phyloP scores from a whole-genome alignment of 2,329 filamentous ascomycete genomes.

The Drechmeria coniospora region DNA sequence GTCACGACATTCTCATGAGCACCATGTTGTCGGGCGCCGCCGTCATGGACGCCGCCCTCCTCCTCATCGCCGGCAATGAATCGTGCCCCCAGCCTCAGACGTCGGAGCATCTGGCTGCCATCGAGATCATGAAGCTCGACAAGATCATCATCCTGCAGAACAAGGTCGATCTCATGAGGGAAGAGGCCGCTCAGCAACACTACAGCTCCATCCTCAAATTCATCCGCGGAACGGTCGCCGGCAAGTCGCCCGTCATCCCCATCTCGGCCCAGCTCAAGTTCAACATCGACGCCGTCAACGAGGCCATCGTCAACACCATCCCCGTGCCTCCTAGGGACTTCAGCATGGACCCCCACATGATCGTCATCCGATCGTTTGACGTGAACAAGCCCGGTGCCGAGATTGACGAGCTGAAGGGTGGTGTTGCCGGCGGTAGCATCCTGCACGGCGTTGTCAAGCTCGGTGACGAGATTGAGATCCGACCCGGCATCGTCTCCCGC shows the following conservation, averaged over 20 bases:
- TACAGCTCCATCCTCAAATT: conserved; percentile 98
- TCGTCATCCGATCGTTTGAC: conserved; percentile 97
- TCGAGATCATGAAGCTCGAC: conserved; percentile 99
- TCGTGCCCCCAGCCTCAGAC: conserved; percentile 96
- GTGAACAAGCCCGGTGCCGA: conserved; percentile 99
- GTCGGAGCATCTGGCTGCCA: conserved; percentile 94
- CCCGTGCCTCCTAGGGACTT: conserved; percentile 87
- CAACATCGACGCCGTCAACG: conserved; percentile 97
- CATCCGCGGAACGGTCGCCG: conserved; percentile 91
- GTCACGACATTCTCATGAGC: conserved; percentile 99
- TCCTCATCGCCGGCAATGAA: conserved; percentile 97
- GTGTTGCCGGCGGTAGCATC: conserved; percentile 94
- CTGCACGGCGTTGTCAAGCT: conserved; percentile 93
- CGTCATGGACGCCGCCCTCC: conserved; percentile 96
- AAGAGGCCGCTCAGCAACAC: conserved; percentile 85
- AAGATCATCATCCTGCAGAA: conserved; percentile 99
- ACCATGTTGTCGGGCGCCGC: conserved; percentile 99
- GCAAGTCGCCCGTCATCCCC: conserved; percentile 87
- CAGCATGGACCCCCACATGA: conserved; percentile 87
- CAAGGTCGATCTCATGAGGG: conserved; percentile 97
- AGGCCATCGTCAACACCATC: conserved; percentile 89
- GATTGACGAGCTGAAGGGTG: conserved; percentile 95
- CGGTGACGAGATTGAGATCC: conserved; percentile 95
- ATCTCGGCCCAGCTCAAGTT: conserved; percentile 97
- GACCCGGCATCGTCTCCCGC: conserved; percentile 94